phyloP scores from a whole-genome alignment of 129 eudicot species.

The Saposhnikovia divaricata region DNA sequence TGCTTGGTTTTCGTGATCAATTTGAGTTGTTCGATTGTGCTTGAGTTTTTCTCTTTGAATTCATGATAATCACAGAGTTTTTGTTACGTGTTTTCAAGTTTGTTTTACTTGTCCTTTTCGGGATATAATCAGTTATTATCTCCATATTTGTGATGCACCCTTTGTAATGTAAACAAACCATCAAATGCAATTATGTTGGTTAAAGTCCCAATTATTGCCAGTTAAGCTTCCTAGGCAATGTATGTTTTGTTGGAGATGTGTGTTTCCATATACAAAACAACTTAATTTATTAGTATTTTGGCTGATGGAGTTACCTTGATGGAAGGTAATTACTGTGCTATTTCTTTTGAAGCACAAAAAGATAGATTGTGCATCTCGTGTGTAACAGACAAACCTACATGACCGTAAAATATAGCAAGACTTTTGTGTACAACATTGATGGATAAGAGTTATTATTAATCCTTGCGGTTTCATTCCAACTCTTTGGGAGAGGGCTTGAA shows the following conservation, averaged over 20 bases:
- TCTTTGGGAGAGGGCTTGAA: background rate
- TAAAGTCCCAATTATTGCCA: background rate
- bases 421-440: background rate
- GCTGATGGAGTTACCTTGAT: background rate
- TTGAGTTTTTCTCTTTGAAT: background rate
- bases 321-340: background rate
- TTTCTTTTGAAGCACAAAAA: background rate
- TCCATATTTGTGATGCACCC: background rate
- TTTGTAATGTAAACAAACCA: background rate
- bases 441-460: background rate
- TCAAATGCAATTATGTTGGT: background rate
- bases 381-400: background rate
- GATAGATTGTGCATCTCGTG: background rate
- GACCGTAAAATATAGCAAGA: background rate
- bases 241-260: background rate
- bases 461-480: background rate
- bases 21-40: background rate
- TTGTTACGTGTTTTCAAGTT: background rate
- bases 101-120: background rate
- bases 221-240: background rate
- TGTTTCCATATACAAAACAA: background rate
- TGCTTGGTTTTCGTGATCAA: background rate
- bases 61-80: background rate
- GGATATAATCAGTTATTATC: background rate
- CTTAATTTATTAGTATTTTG: background rate